A percentile compares a stretch with the other conserved stretches of the same genome.
Evolutionary conservation across 163 green algal species (phyloP).

Genomic region (Chlorella variabilis): DNA sequence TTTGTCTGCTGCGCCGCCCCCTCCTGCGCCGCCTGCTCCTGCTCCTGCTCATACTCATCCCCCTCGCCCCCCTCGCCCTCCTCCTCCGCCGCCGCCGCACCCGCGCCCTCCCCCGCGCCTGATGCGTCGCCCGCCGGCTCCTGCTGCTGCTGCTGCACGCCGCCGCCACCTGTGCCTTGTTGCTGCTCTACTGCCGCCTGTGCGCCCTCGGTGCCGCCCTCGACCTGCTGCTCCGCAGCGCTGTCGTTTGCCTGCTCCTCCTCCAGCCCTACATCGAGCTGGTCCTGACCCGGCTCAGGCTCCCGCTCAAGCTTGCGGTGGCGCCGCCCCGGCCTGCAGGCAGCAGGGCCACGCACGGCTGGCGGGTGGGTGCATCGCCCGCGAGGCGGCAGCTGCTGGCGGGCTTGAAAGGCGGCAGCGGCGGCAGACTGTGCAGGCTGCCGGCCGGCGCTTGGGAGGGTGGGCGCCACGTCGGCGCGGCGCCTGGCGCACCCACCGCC

Average conservation of each 20-base stretch:
- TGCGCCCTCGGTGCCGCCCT: background rate
- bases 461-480: too few relatives aligned
- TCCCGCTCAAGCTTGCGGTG: constrained; percentile 31
- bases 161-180: too few relatives aligned
- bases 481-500: too few relatives aligned
- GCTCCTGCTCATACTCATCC: background rate
- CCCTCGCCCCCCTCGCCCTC: background rate
- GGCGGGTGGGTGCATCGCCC: too few relatives aligned
- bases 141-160: background rate
- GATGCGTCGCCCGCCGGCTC: background rate
- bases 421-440: too few relatives aligned
- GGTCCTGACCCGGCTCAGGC: background rate
- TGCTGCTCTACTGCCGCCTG: background rate
- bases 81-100: background rate
- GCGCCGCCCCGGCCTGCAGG: constrained; percentile 5
- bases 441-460: too few relatives aligned
- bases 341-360: background rate
- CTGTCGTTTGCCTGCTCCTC: background rate
- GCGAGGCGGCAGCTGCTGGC: too few relatives aligned
- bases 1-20: background rate
- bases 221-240: background rate
- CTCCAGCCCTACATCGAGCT: background rate
- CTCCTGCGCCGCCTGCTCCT: background rate
- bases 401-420: too few relatives aligned
- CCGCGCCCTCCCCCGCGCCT: too few relatives aligned